Evolutionary conservation across 2,329 filamentous ascomycete species (phyloP).

Genomic region (Scopulariopsis brevicaulis): DNA sequence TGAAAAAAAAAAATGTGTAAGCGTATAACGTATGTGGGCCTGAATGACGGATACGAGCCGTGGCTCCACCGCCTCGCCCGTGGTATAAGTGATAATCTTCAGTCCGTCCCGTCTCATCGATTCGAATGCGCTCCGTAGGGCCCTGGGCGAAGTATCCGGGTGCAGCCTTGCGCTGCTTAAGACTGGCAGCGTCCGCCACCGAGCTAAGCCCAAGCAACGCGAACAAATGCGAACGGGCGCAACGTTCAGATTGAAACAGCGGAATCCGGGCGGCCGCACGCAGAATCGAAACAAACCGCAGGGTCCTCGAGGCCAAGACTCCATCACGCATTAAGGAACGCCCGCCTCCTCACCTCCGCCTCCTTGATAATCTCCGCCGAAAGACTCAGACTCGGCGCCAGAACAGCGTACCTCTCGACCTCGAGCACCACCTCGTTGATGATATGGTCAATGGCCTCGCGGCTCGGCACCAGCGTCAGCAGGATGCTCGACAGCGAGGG

Average conservation of each 20-base stretch:
- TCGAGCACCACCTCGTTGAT: conserved; percentile 69
- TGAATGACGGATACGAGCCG: not conserved
- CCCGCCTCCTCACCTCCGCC: conserved; percentile 60
- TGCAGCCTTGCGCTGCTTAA: too few species aligned
- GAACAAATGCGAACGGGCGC: too few species aligned
- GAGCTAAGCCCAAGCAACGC: too few species aligned
- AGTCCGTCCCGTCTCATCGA: too few species aligned
- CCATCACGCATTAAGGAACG: conserved; percentile 33
- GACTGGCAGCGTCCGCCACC: too few species aligned
- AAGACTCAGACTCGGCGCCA: conserved; percentile 65
- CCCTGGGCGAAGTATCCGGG: too few species aligned
- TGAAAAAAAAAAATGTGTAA: not conserved
- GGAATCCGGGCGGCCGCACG: too few species aligned
- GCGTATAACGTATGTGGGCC: not conserved
- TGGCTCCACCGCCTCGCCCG: not conserved
- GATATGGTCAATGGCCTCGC: conserved; percentile 59
- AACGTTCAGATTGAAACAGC: too few species aligned
- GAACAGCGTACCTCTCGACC: conserved; percentile 60
- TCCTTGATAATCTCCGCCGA: conserved; percentile 75
- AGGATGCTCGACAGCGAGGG: conserved; percentile 59
- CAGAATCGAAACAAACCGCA: too few species aligned
- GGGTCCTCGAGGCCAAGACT: conserved; percentile 12
- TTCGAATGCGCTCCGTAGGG: too few species aligned
- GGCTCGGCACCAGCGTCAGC: conserved; percentile 39
- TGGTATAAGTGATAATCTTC: not conserved